A percentile compares a stretch with the other conserved stretches of the same genome.
phyloP scores from a whole-genome alignment of 2,329 filamentous ascomycete genomes.

The Mollisia scopiformis region DNA sequence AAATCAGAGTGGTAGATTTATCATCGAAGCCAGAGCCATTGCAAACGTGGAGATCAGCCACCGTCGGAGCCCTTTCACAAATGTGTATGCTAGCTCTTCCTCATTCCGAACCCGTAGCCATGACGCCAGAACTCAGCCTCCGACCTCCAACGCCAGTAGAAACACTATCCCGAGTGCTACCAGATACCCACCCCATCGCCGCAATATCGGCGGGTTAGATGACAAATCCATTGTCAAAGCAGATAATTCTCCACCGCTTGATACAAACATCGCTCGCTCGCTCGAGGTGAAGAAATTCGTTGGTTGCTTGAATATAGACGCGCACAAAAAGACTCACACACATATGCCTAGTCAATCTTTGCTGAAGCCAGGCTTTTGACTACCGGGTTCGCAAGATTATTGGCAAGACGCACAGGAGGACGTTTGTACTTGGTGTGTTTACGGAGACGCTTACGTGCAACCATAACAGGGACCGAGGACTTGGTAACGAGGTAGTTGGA shows the following conservation, averaged over 20 bases:
- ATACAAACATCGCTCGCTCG: not conserved
- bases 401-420: conserved; percentile 72
- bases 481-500: conserved; percentile 98
- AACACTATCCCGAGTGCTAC: not conserved
- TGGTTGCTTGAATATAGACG: not conserved
- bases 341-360: conserved; percentile 18
- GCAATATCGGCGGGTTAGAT: not conserved
- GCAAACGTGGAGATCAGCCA: not conserved
- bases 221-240: not conserved
- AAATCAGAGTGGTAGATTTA: not conserved
- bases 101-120: not conserved
- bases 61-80: not conserved
- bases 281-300: not conserved
- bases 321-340: not conserved
- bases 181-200: not conserved
- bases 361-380: conserved; percentile 18
- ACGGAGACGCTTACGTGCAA: conserved; percentile 84
- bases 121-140: not conserved
- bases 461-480: conserved; percentile 97
- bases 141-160: not conserved
- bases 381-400: conserved; percentile 73
- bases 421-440: conserved; percentile 85
- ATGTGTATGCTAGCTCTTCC: not conserved
- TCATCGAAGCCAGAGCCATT: not conserved
- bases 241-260: not conserved